Conservation (phyloP, 2,329 filamentous ascomycete species). For the Ceratocystis variospora region DNA sequence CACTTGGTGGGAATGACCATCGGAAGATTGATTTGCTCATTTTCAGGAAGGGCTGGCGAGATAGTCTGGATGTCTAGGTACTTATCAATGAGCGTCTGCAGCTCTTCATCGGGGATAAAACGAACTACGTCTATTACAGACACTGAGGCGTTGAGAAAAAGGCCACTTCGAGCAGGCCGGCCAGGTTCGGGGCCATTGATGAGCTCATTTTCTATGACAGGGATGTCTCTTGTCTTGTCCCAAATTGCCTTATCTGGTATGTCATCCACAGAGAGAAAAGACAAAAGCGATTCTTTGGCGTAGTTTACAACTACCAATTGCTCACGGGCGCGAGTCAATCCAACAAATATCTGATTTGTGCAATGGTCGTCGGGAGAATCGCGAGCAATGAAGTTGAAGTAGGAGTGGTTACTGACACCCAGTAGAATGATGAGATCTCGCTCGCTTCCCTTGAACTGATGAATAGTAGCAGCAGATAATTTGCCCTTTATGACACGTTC, state of each 20-base stretch:
- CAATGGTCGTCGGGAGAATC: constrained; percentile 24
- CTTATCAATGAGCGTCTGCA: constrained; percentile 19
- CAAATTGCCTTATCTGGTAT: constrained; percentile 9
- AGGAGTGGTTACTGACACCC: constrained; percentile 22
- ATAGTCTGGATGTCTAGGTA: constrained; percentile 20
- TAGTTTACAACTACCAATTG: constrained; percentile 25
- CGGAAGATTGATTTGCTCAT: constrained; percentile 20
- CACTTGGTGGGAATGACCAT: constrained; percentile 20
- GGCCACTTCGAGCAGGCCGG: neutral
- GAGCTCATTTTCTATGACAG: neutral
- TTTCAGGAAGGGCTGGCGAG: constrained; percentile 5
- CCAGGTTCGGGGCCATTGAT: constrained; percentile 9
- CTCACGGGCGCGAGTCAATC: constrained; percentile 23
- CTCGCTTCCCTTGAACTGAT: constrained; percentile 27
- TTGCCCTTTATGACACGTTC: constrained; percentile 24
- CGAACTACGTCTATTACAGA: constrained; percentile 22
- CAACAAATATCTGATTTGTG: constrained; percentile 25
- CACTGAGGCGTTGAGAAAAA: neutral
- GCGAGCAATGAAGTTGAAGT: constrained; percentile 22
- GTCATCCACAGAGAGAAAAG: constrained; percentile 21
- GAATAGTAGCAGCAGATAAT: constrained; percentile 25
- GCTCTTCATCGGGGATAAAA: constrained; percentile 22
- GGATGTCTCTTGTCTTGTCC: constrained; percentile 11
- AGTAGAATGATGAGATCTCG: constrained; percentile 25
- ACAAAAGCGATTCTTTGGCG: constrained; percentile 20